Conservation (phyloP, 2,329 filamentous ascomycete species). For the Orbilia blumenaviensis region DNA sequence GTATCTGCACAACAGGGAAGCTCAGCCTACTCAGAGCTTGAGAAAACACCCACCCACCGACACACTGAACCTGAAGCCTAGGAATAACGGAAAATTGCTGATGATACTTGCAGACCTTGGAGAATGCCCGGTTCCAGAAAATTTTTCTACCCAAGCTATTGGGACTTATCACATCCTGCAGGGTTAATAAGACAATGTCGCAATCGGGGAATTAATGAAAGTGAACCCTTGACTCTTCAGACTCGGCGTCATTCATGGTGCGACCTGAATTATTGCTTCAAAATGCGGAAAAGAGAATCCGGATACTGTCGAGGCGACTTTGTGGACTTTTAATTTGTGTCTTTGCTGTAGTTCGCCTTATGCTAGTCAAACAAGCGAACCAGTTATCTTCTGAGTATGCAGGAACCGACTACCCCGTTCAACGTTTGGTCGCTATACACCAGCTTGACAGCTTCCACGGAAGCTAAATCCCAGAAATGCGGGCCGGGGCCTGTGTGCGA, state of each 20-base stretch:
- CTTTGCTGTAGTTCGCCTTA: slow-evolving; percentile 44
- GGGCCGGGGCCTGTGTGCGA: slow-evolving; percentile 46
- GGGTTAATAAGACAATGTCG: slow-evolving; percentile 50
- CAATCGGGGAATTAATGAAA: slow-evolving; percentile 47
- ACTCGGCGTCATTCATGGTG: slow-evolving; percentile 16
- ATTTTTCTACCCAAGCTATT: slow-evolving; percentile 46
- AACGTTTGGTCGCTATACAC: slow-evolving; percentile 46
- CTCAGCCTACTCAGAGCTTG: slow-evolving; percentile 35
- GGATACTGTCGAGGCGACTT: slow-evolving; percentile 42
- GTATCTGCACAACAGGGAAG: slow-evolving; percentile 15
- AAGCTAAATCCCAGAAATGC: slow-evolving; percentile 47
- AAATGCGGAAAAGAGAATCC: slow-evolving; percentile 26
- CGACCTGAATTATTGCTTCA: slow-evolving; percentile 35
- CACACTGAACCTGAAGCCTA: slow-evolving; percentile 3
- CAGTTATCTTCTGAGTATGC: slow-evolving; percentile 33
- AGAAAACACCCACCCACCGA: neutral
- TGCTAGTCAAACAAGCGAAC: slow-evolving; percentile 43
- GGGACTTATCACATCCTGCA: slow-evolving; percentile 45
- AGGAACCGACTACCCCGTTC: slow-evolving; percentile 46
- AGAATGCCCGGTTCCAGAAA: slow-evolving; percentile 27
- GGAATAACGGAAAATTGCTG: slow-evolving; percentile 3
- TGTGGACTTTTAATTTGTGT: slow-evolving; percentile 12
- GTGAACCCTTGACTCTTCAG: slow-evolving; percentile 24
- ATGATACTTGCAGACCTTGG: slow-evolving; percentile 1
- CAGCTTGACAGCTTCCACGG: slow-evolving; percentile 50